Base-by-base conservation (phyloP, 2,329 filamentous ascomycete genomes). In the Verticillium nubilum region DNA sequence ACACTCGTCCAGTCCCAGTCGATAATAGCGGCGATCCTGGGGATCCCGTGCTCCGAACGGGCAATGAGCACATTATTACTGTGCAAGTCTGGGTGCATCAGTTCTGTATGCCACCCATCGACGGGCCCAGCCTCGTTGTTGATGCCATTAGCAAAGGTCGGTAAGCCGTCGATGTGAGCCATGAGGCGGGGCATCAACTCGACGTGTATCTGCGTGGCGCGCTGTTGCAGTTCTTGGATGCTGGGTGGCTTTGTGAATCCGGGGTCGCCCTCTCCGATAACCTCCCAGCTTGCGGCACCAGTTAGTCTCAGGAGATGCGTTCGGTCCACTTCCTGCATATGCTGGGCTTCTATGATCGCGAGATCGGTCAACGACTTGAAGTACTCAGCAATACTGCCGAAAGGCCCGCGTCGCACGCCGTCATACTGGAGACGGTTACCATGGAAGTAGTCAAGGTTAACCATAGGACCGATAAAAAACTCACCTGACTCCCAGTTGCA, bases 1-100 rank as follows among this genome's bases (percentile, higher is more conserved):
- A 61, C 19, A 1, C 50, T 31, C n/a, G 58, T 56, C 28, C 57
- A 31, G 13, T 63, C 63, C 60, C 62, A 64, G 3, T 61, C 63
- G 52, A 64, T 29, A 7, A 64, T 47, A 37, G 55, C 56, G 3
- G 47, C 17, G 15, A 64, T 35, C 25, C 28, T 23, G n/a, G 19
- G 27, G 4, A n/a, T 26, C 17, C 23, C 33, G 25, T 12, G n/a
- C 15, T 13, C 15, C 19, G 29, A 15, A 31, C 27, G 53, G 10
- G 23, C 2, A 13, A 56, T 5, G 4, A 63, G 58, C 6, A 64
- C 37, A 5, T 62, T 60, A 5, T 58, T 37, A 13, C 35, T 52
- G 6, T 60, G 59, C 13, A 63, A 52, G 23, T 64, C 60, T 3
- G 52, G 47, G 31, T 63, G 59, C n/a, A 53, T 42, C 2, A 64